phyloP scores from a whole-genome alignment of 129 eudicot species.

The Mikania micrantha region DNA sequence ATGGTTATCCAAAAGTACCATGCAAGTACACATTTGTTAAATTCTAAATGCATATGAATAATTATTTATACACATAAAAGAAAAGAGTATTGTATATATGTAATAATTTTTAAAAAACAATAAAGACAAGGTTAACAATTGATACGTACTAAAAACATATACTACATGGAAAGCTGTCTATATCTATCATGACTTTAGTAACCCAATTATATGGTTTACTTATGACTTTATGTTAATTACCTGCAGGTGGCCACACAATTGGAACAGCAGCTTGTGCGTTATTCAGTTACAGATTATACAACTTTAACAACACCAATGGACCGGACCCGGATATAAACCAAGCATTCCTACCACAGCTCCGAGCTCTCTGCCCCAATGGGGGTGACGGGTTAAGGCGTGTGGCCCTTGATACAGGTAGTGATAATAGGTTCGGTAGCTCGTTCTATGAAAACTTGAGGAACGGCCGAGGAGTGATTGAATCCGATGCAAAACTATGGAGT shows the following conservation, averaged over 20 bases:
- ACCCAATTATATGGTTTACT: too few species aligned
- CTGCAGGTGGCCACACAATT: conserved; percentile 68
- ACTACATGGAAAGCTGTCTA: too few species aligned
- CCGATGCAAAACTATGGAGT: conserved; percentile 57
- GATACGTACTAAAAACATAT: too few species aligned
- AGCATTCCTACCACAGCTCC: conserved; percentile 45
- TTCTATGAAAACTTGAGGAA: conserved; percentile 45
- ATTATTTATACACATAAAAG: too few species aligned
- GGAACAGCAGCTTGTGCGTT: conserved; percentile 65
- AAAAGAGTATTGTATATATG: too few species aligned
- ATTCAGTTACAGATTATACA: conserved; percentile 65
- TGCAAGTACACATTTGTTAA: too few species aligned
- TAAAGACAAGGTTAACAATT: too few species aligned
- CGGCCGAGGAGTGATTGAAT: conserved; percentile 58
- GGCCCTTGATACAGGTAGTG: conserved; percentile 52
- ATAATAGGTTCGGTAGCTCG: conserved; percentile 36
- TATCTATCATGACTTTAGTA: too few species aligned
- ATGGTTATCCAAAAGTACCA: too few species aligned
- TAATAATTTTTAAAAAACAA: too few species aligned
- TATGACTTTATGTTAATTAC: not conserved
- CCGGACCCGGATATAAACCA: conserved; percentile 53
- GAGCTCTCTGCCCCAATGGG: conserved; percentile 45
- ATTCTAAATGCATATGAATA: too few species aligned
- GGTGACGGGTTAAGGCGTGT: conserved; percentile 42
- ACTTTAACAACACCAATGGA: conserved; percentile 40